Evolutionary conservation across 192 early-diverging fungal species (phyloP).

Genomic region (Umbelopsis sp.): DNA sequence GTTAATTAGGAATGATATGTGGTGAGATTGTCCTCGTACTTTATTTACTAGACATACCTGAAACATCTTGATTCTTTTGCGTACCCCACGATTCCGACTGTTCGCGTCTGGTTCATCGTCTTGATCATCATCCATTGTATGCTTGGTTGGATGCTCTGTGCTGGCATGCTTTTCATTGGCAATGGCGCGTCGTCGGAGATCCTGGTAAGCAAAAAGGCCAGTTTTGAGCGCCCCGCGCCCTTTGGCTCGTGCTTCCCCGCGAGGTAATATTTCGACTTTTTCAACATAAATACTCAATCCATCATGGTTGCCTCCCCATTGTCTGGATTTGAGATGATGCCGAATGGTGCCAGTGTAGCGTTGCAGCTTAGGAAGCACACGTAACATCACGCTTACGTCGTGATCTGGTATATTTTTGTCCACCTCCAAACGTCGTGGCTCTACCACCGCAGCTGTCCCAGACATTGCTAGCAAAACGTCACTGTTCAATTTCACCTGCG

Average conservation of each 20-base stretch:
- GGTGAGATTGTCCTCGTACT: too few species aligned
- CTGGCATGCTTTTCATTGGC: conserved; percentile 1
- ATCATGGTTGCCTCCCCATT: conserved; percentile 75
- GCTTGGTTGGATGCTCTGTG: not conserved
- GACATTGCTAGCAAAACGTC: conserved; percentile 36
- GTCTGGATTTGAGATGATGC: conserved; percentile 57
- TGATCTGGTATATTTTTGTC: conserved; percentile 47
- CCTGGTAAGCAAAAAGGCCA: conserved; percentile 25
- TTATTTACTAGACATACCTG: not conserved
- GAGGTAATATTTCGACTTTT: conserved; percentile 44
- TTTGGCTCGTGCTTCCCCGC: conserved; percentile 26
- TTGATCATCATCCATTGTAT: not conserved
- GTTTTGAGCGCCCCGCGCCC: conserved; percentile 23
- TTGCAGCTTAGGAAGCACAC: conserved; percentile 70
- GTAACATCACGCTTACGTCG: conserved; percentile 69
- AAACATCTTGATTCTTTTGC: conserved; percentile 15
- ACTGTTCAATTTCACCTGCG: conserved; percentile 29
- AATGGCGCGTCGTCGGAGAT: conserved; percentile 17
- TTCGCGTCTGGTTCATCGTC: not conserved
- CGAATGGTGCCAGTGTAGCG: conserved; percentile 69
- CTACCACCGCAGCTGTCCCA: conserved; percentile 25
- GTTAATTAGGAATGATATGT: not conserved
- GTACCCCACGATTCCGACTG: conserved; percentile 1
- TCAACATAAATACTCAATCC: conserved; percentile 74
- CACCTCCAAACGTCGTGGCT: conserved; percentile 13